Percentiles rank a stretch among this genome's conserved stretches.
Evolutionary conservation across 1,284 basidiomycete genomes (phyloP).

Genomic region (Apiotrichum domesticum): DNA sequence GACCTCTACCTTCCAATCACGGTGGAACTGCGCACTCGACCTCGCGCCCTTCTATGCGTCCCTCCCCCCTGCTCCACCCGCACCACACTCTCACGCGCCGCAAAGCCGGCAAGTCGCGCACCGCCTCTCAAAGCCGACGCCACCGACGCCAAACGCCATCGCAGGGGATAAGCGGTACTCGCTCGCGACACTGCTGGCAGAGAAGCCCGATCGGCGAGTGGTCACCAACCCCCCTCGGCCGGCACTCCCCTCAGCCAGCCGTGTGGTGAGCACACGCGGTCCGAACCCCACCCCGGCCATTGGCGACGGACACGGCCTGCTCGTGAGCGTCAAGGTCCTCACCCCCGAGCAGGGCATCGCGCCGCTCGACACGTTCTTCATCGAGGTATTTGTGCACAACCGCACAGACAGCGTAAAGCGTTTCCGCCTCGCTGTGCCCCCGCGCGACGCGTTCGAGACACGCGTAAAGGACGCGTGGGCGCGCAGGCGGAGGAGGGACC

Average conservation of each 20-base stretch:
- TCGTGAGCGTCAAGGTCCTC: conserved; percentile 67
- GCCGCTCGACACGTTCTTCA: conserved; percentile 66
- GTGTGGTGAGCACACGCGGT: conserved; percentile 7
- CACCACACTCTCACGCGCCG: conserved; percentile 5
- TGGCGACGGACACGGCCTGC: conserved; percentile 45
- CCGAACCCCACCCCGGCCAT: background rate
- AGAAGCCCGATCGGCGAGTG: conserved; percentile 9
- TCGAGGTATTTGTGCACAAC: conserved; percentile 86
- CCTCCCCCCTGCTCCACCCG: conserved; percentile 16
- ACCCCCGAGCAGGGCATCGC: conserved; percentile 49
- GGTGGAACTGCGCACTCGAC: conserved; percentile 83
- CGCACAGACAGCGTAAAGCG: conserved; percentile 67
- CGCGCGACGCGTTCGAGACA: conserved; percentile 48
- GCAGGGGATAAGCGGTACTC: conserved; percentile 47
- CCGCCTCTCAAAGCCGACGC: conserved; percentile 8
- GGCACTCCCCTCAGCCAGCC: conserved; percentile 15
- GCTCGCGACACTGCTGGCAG: conserved; percentile 31
- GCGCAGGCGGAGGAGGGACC: conserved; percentile 12
- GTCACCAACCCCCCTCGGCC: conserved; percentile 12
- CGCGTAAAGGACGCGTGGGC: conserved; percentile 24
- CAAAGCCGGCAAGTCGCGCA: conserved; percentile 6
- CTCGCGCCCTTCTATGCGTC: conserved; percentile 51
- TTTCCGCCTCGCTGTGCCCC: conserved; percentile 68
- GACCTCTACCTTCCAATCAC: conserved; percentile 65
- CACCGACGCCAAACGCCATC: conserved; percentile 31